Evolutionary conservation across 345 rosid genomes (phyloP).

Genomic region (Garcia nutans): DNA sequence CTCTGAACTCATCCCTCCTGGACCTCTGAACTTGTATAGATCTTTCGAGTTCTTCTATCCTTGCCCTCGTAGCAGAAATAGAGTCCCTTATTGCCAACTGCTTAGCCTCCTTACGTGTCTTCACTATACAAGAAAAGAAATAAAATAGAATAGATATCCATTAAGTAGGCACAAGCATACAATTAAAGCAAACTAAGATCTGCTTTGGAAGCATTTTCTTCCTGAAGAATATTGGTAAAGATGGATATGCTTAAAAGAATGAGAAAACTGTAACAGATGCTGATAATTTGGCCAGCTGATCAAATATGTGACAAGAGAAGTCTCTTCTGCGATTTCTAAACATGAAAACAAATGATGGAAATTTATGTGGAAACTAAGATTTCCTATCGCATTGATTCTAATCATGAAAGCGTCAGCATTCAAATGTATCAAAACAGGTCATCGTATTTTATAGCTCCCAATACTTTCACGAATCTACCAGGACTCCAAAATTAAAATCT

Average conservation of each 20-base stretch:
- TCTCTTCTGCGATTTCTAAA: not conserved
- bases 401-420: not conserved
- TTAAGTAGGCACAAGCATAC: not conserved
- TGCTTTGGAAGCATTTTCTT: conserved; percentile 1
- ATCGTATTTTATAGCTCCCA: not conserved
- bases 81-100: conserved; percentile 65
- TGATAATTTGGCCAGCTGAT: not conserved
- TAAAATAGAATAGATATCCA: conserved; percentile 8
- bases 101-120: conserved; percentile 73
- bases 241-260: not conserved
- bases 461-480: not conserved
- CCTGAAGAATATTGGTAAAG: not conserved
- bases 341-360: not conserved
- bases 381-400: not conserved
- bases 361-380: not conserved
- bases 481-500: not conserved
- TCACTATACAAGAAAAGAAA: conserved; percentile 44
- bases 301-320: not conserved
- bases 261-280: not conserved
- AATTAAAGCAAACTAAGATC: not conserved
- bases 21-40: conserved; percentile 54
- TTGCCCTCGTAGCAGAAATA: conserved; percentile 55
- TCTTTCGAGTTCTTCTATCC: conserved; percentile 57
- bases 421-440: not conserved
- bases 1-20: conserved; percentile 57